Evolutionary conservation across 2,329 filamentous ascomycete species (phyloP), one percentile per base, ranked within the genome.

Genomic region (Xylaria sp.): DNA sequence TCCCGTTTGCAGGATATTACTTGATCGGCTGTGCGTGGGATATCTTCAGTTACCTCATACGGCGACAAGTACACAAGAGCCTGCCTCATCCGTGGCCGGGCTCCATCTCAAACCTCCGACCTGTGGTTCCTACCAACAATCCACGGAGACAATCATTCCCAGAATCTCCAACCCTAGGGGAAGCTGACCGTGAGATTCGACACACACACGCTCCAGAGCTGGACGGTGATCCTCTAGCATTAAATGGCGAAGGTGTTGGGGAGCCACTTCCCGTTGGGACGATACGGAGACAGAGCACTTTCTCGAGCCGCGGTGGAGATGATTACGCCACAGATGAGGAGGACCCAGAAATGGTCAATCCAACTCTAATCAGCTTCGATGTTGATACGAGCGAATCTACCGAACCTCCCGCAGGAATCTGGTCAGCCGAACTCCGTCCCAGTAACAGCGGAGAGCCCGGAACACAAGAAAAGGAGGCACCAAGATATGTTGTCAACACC

Each of bases 301-400:
- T 83, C 61, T 84, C 83, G 0, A 74, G 76, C 9, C 73, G 81
- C n/a, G 81, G 77, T 14, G 70, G 72, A 3, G 71, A 76, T 60
- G 84, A 85, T 42, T 84, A 83, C 61, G 81, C 77, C 11, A 84
- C 79, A 12, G 85, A 87, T 49, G 85, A 87, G 56, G 84, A 86
- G 51, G 84, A 84, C 15, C 77, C 82, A 14, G 84, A 85, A 50
- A 78, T 82, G 50, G 76, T 87, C 23, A 84, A 81, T 57, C 81
- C 84, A 1, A 86, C 84, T 0, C 74, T 87, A 4, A 87, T 88
- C 54, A 87, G 83, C 66, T 87, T 88, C 59, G 85, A 88, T 59
- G 84, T 87, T 28, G 85, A 88, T 65, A 82, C 84, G 0, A 82
- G 80, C 3, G 84, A 87, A 49, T 77, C 83, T 0, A 79, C 78